Conservation (phyloP, 306 rosid species). For the Quercus mongolica region DNA sequence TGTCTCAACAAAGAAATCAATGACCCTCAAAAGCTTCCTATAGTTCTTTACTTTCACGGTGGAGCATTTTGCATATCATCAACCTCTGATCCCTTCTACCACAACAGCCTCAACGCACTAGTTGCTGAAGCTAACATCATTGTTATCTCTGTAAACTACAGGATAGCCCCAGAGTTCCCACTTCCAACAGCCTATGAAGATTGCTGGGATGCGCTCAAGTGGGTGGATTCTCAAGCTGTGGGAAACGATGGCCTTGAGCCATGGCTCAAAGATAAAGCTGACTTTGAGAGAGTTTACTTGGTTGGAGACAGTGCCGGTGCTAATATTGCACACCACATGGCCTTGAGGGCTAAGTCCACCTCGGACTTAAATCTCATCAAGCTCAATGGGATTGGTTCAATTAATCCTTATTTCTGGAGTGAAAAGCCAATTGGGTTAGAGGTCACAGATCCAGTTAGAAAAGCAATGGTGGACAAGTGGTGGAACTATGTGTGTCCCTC, state of each 20-base stretch:
- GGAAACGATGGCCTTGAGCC: conserved; percentile 22
- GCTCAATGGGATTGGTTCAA: conserved; percentile 44
- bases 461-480: conserved; percentile 73
- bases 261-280: conserved; percentile 54
- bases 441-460: conserved; percentile 36
- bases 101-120: conserved; percentile 59
- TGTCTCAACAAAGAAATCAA: conserved; percentile 21
- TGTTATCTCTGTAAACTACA: conserved; percentile 57
- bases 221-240: conserved; percentile 42
- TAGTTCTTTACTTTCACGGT: conserved; percentile 71
- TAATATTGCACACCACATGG: conserved; percentile 62
- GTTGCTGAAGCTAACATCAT: conserved; percentile 49
- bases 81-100: conserved; percentile 62
- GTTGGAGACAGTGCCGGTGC: conserved; percentile 90
- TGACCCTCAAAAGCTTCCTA: conserved; percentile 39
- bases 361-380: conserved; percentile 21
- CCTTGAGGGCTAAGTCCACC: conserved; percentile 18
- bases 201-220: conserved; percentile 62
- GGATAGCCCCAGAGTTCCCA: conserved; percentile 77
- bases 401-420: conserved; percentile 92
- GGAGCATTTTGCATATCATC: conserved; percentile 74
- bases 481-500: conserved; percentile 85
- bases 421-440: conserved; percentile 58
- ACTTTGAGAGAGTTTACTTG: conserved; percentile 48
- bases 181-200: conserved; percentile 70